Evolutionary conservation across 2,329 filamentous ascomycete genomes (phyloP).

Genomic region (Colletotrichum kahawae): DNA sequence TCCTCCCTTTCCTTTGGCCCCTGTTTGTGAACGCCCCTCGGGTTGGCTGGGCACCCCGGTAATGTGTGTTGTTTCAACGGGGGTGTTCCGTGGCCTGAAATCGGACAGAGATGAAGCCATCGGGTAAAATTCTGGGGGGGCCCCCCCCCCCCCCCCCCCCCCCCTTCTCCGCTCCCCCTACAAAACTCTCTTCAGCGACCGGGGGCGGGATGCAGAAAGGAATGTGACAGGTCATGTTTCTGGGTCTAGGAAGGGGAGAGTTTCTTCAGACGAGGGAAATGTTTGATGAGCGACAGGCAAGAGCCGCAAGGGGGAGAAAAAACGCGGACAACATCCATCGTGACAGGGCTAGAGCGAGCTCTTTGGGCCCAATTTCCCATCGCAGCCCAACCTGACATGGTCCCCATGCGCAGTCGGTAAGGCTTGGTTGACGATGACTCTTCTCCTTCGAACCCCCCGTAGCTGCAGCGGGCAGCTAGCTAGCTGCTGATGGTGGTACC

Average conservation of each 20-base stretch:
- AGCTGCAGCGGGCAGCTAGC: neutral
- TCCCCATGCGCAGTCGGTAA: neutral
- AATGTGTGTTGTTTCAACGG: too few species aligned
- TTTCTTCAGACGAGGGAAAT: neutral
- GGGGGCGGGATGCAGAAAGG: neutral
- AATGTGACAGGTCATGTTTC: neutral
- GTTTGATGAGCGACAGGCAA: neutral
- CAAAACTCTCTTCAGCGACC: neutral
- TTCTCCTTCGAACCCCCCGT: neutral
- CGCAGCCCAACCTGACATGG: constrained; percentile 12
- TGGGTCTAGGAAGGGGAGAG: neutral
- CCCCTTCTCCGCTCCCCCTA: neutral
- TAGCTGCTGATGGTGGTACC: neutral
- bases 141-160: neutral
- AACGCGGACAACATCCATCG: neutral
- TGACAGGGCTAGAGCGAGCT: neutral
- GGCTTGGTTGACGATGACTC: neutral
- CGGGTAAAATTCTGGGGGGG: neutral
- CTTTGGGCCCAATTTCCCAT: neutral
- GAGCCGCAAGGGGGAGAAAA: neutral
- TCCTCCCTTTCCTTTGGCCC: too few species aligned
- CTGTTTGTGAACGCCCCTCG: too few species aligned
- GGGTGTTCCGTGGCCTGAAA: too few species aligned
- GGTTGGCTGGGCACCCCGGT: too few species aligned
- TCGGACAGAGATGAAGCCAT: neutral